Evolutionary conservation across 805 yeast genomes (phyloP).

Genomic region (Candida methanosorbosa): DNA sequence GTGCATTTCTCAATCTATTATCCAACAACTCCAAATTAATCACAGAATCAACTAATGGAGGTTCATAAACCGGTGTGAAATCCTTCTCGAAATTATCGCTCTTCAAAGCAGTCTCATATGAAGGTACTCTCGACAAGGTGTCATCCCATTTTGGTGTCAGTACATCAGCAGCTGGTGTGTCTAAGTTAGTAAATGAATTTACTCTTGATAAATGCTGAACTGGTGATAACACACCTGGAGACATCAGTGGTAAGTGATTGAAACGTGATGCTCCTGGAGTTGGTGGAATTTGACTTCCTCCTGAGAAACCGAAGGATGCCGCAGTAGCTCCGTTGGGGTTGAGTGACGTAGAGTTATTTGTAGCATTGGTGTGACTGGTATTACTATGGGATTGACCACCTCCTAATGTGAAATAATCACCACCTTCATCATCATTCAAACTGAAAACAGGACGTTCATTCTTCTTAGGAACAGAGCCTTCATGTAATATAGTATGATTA

Average conservation of each 20-base stretch:
- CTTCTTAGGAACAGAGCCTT: conserved; percentile 4
- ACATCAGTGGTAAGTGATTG: conserved; percentile 6
- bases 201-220: conserved; percentile 52
- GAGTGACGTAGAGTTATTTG: not conserved
- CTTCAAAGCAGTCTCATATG: conserved; percentile 72
- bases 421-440: conserved; percentile 14
- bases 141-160: conserved; percentile 9
- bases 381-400: not conserved
- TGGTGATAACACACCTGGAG: conserved; percentile 43
- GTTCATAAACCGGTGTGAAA: conserved; percentile 67
- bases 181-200: conserved; percentile 33
- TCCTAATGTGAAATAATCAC: conserved; percentile 26
- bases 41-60: conserved; percentile 35
- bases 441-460: conserved; percentile 21
- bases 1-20: conserved; percentile 18
- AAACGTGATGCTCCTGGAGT: not conserved
- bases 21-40: conserved; percentile 23
- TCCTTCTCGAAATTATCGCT: conserved; percentile 35
- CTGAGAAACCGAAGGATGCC: conserved; percentile 4
- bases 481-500: no score
- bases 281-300: conserved; percentile 7
- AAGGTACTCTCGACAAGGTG: conserved; percentile 58
- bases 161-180: conserved; percentile 3
- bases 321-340: not conserved
- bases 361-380: not conserved